phyloP scores from a whole-genome alignment of 23 red algal species.

The Chondrus crispus region DNA sequence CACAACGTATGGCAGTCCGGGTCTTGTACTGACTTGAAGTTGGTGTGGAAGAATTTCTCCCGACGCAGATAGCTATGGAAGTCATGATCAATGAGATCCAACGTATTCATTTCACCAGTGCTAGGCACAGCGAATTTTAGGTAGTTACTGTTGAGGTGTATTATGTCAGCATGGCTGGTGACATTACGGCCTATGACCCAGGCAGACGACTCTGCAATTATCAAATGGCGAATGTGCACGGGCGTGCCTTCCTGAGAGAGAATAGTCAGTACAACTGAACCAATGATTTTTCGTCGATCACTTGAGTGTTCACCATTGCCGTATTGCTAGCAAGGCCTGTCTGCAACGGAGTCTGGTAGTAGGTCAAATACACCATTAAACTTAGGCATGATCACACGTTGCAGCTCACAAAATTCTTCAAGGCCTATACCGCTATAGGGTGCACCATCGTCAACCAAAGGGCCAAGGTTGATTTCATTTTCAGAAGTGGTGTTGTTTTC shows the following conservation, averaged over 20 bases:
- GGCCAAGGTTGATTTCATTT: not conserved
- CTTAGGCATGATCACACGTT: not conserved
- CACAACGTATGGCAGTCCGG: not conserved
- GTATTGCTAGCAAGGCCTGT: constrained; percentile 1
- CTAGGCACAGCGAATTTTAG: not conserved
- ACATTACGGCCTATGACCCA: constrained; percentile 23
- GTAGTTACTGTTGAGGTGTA: not conserved
- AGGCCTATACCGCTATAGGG: constrained; percentile 5
- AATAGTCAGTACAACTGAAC: not conserved
- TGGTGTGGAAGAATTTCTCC: not conserved
- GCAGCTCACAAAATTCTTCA: not conserved
- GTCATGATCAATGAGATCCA: not conserved
- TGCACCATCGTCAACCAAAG: constrained; percentile 10
- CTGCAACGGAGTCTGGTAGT: not conserved
- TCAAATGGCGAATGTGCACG: not conserved
- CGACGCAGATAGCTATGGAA: not conserved
- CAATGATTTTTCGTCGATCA: not conserved
- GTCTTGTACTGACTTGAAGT: not conserved
- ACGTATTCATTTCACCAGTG: not conserved
- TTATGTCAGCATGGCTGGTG: not conserved
- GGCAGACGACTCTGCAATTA: not conserved
- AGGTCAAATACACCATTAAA: not conserved
- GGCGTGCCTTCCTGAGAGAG: not conserved
- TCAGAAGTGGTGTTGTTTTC: not conserved
- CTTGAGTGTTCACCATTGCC: not conserved